Evolutionary conservation across 768 basidiomycete genomes (phyloP), one percentile per base, ranked within the genome.

Genomic region (Crepidotus variabilis): DNA sequence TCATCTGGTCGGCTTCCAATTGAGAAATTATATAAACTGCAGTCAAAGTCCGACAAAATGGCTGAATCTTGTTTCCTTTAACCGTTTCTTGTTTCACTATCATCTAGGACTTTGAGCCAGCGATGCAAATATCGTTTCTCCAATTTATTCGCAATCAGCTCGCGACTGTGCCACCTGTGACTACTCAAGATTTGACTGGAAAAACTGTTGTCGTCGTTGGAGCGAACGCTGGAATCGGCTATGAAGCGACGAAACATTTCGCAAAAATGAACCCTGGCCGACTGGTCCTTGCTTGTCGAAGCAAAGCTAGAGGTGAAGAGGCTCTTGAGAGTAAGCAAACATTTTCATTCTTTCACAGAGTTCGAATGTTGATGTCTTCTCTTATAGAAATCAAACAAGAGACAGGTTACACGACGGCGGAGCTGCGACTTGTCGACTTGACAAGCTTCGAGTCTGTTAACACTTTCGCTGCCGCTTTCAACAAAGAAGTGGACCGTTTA

Each of bases 201-300:
- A 80, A 78, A 61, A 79, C 77, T 3, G 71, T 83, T 20, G 55
- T 83, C 18, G 72, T 85, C 32, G 70, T 74, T 20, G 75, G 75
- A 7, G 77, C 82, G 2, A 85, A 85, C 57, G 71, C 72, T 22
- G 84, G 80, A 1, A 59, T 81, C 1, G 80, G 79, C 0, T 71
- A 77, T 33, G 78, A 80, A 59, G 72, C 78, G 0, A 65, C 74
- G 3, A 77, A 74, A 53, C 75, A 79, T 52, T 76, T 81, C 49
- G 78, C 78, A 0, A 24, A 57, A 2, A 77, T 79, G 78, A 70
- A 71, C 33, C 69, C 78, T n/a, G 70, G 57, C 0, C 66, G 66
- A 47, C 60, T 78, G 2, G 68, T 79, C n/a, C 33, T 79, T 13
- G 75, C 67, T 1, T 78, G 75, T 54, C 65, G 76, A 22, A 72